Evolutionary conservation across 441 rosid species (phyloP).

Genomic region (Arabidopsis hybrid): DNA sequence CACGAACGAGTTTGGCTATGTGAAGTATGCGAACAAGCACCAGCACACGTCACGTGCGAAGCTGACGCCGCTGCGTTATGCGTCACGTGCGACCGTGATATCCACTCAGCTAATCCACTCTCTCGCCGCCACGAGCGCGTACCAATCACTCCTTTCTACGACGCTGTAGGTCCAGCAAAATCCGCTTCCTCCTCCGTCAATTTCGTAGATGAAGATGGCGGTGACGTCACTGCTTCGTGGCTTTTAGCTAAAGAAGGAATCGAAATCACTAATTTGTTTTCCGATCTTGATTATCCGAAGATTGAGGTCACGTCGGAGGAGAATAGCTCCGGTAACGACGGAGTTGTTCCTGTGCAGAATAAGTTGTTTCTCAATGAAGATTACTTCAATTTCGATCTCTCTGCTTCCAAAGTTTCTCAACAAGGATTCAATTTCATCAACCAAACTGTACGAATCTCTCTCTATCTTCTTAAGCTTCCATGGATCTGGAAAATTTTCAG

Average conservation of each 20-base stretch:
- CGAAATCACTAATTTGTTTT: constrained; percentile 60
- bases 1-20: constrained; percentile 47
- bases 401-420: constrained; percentile 53
- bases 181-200: constrained; percentile 49
- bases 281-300: constrained; percentile 66
- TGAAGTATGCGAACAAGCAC: constrained; percentile 48
- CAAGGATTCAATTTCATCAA: constrained; percentile 44
- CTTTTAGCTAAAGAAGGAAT: constrained; percentile 58
- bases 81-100: constrained; percentile 44
- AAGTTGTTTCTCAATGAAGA: constrained; percentile 51
- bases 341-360: constrained; percentile 79
- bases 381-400: constrained; percentile 61
- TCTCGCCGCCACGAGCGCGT: constrained; percentile 44
- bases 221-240: constrained; percentile 74
- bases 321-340: constrained; percentile 76
- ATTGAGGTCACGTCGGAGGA: constrained; percentile 57
- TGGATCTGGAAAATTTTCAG: not conserved
- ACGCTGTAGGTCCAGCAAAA: constrained; percentile 39
- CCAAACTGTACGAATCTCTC: constrained; percentile 56
- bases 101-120: constrained; percentile 46
- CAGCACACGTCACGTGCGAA: constrained; percentile 45
- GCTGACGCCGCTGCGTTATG: constrained; percentile 86
- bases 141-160: constrained; percentile 64
- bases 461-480: too few relatives aligned
- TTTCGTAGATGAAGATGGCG: constrained; percentile 45